Evolutionary conservation across 2,329 filamentous ascomycete species (phyloP).

Genomic region (Coleophoma eucalyptorum): DNA sequence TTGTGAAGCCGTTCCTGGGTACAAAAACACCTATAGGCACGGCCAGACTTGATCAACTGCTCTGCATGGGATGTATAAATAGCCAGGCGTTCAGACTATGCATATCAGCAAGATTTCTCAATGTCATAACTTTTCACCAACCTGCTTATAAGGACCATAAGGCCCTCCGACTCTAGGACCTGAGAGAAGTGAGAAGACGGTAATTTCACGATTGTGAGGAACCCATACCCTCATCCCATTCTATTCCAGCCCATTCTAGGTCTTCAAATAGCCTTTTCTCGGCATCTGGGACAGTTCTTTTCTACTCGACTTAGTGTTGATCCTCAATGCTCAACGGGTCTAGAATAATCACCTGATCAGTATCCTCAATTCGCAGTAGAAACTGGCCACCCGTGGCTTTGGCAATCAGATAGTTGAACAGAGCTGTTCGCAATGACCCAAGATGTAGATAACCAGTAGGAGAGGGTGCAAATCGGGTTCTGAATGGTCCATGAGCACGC

Average conservation of each 20-base stretch:
- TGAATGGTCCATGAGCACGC: constrained; percentile 51
- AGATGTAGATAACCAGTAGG: constrained; percentile 93
- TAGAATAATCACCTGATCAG: constrained; percentile 65
- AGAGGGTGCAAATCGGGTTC: constrained; percentile 91
- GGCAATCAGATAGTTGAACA: constrained; percentile 95
- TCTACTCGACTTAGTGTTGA: constrained; percentile 46
- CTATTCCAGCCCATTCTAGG: constrained; percentile 80
- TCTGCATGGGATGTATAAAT: constrained; percentile 71
- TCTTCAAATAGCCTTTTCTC: constrained; percentile 76
- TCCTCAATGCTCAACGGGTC: constrained; percentile 2
- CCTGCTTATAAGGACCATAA: constrained; percentile 82
- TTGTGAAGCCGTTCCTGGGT: constrained; percentile 64
- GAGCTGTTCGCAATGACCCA: constrained; percentile 83
- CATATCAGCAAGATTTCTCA: constrained; percentile 8
- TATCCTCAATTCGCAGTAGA: constrained; percentile 88
- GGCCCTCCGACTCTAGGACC: constrained; percentile 78
- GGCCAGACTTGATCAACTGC: constrained; percentile 62
- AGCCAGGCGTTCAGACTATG: constrained; percentile 71
- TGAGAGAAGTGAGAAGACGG: constrained; percentile 27
- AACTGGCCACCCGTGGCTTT: constrained; percentile 87
- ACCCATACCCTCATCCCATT: constrained; percentile 81
- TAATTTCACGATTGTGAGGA: neutral
- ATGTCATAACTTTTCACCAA: constrained; percentile 30
- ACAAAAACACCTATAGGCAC: constrained; percentile 95
- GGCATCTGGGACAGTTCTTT: constrained; percentile 75